Conservation (phyloP, 371 early-diverging fungal species). For the Mucor saturninus region DNA sequence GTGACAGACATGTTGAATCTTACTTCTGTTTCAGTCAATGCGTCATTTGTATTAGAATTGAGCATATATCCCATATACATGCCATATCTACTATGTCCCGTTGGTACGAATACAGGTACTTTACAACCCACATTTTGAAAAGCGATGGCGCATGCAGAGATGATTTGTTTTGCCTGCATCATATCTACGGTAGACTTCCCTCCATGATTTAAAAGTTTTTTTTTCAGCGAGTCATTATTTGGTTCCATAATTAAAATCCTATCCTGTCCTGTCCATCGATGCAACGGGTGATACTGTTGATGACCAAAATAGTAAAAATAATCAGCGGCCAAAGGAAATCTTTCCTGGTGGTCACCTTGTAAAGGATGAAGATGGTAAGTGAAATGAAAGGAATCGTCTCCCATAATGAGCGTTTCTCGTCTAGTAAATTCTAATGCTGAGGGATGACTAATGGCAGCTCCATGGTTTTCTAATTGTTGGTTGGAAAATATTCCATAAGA, state of each 20-base stretch:
- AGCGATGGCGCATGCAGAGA: constrained; percentile 77
- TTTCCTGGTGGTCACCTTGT: background rate
- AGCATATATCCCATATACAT: constrained; percentile 69
- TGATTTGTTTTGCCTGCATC: constrained; percentile 65
- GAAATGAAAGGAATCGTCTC: constrained; percentile 49
- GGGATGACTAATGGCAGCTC: constrained; percentile 22
- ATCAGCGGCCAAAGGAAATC: constrained; percentile 21
- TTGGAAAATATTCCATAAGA: constrained; percentile 51
- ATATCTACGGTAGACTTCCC: constrained; percentile 55
- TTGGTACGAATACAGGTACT: constrained; percentile 79
- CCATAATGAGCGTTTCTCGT: constrained; percentile 41
- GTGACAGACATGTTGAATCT: constrained; percentile 67
- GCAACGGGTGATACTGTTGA: constrained; percentile 56
- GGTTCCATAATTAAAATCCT: constrained; percentile 56
- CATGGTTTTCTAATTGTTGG: constrained; percentile 28
- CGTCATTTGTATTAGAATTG: constrained; percentile 13
- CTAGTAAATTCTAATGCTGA: constrained; percentile 33
- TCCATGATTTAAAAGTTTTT: constrained; percentile 32
- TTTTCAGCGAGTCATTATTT: constrained; percentile 34
- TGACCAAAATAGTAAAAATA: constrained; percentile 32
- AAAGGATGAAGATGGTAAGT: constrained; percentile 33
- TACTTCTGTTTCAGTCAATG: constrained; percentile 46
- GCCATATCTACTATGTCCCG: constrained; percentile 66
- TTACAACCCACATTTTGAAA: constrained; percentile 73
- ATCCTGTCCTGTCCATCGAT: constrained; percentile 66